Evolutionary conservation across 2,329 filamentous ascomycete species (phyloP).

Genomic region (Ophiostoma sp.): DNA sequence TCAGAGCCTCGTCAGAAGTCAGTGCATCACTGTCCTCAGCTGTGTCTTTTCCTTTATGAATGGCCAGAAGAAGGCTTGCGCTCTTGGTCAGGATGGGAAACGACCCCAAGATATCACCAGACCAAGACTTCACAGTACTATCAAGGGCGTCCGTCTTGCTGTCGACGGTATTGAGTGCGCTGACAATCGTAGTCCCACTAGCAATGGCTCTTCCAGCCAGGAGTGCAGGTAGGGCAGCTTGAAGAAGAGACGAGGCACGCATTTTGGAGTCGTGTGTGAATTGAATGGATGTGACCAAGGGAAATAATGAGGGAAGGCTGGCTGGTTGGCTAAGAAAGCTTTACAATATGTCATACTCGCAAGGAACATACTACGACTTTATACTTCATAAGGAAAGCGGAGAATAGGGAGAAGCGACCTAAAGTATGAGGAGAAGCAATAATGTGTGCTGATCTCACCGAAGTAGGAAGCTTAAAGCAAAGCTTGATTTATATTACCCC

Average conservation of each 20-base stretch:
- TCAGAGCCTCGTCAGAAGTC: slow-evolving; percentile 36
- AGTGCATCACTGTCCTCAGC: slow-evolving; percentile 38
- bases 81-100: slow-evolving; percentile 40
- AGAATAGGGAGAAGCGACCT: too few relatives aligned
- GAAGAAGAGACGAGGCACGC: not conserved
- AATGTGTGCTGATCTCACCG: too few relatives aligned
- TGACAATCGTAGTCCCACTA: slow-evolving; percentile 13
- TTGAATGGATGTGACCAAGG: too few relatives aligned
- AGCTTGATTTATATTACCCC: too few relatives aligned
- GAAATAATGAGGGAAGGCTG: too few relatives aligned
- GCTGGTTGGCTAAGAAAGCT: too few relatives aligned
- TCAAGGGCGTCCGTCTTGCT: slow-evolving; percentile 21
- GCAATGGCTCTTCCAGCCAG: not conserved
- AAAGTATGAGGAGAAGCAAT: too few relatives aligned
- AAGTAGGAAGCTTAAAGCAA: too few relatives aligned
- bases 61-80: slow-evolving; percentile 36
- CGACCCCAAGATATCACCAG: slow-evolving; percentile 36
- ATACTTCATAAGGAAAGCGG: too few relatives aligned
- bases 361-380: too few relatives aligned
- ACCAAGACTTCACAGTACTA: slow-evolving; percentile 35
- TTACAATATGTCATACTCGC: too few relatives aligned
- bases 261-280: not conserved
- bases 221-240: not conserved
- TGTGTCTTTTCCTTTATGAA: slow-evolving; percentile 37
- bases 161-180: slow-evolving; percentile 17